Base-by-base conservation (phyloP, 1,284 basidiomycete species). In the Sporisorium reilianum region DNA sequence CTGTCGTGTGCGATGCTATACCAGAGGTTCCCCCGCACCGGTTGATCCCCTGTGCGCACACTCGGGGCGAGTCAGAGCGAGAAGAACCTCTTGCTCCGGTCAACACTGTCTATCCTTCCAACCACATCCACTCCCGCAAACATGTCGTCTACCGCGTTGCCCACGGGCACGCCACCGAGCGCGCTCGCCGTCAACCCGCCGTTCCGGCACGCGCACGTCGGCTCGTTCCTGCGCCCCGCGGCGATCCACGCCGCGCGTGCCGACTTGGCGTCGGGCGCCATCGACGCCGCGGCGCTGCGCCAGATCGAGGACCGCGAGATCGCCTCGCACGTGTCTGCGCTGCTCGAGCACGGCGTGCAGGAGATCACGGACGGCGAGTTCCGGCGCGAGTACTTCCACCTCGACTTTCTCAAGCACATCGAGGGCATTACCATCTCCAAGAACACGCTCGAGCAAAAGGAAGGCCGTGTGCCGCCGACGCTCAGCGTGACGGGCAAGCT, bases 361-460 rank as follows among this genome's bases (percentile, higher is more conserved):
- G 86, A 86, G 22, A 87, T 90, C 65, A 90, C 89, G 5, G 90
- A 91, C 78, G 90, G 90, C 36, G 90, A 91, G 83, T 85, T 85
- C 63, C 77, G 78, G 12, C 53, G 78, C 1, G 73, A 78, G 40
- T 78, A 77, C 54, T 77, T 78, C 56, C 77, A 79, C 48, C 60
- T 76, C 9, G 77, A 78, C 50, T 80, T 80, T 20, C 64, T 78
- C 28, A 70, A 81, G 52, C 62, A 76, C 64, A 55, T 80, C 28
- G n/a, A 51, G 1, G 79, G 79, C 4, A 71, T 79, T 23, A 70
- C 65, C 10, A 67, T 79, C 45, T 55, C 66, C 22, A 77, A 75
- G 41, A 79, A 79, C 56, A 72, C 77, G 8, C 67, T 80, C 18
- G 79, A 80, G 50, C 77, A 79, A 54, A 57, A 79, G 26, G 57